phyloP scores from a whole-genome alignment of 176 grass and related monocot genomes.

The Otatea glauca region DNA sequence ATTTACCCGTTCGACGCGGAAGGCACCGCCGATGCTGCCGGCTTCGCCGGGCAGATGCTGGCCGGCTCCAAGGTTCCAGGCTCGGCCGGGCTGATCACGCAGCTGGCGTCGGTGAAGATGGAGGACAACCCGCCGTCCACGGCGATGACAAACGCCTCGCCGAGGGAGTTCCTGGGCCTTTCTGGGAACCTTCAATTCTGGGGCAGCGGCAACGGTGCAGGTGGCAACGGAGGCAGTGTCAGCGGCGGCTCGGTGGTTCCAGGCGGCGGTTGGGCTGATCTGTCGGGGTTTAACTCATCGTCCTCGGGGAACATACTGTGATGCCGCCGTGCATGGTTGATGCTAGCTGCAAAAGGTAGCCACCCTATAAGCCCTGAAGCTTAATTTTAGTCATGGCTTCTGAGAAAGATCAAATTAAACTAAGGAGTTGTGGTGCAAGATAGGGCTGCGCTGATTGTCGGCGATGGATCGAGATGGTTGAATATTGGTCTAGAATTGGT shows the following conservation, averaged over 20 bases:
- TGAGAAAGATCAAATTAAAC: conserved; percentile 37
- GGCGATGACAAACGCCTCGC: conserved; percentile 45
- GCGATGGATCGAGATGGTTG: conserved; percentile 21
- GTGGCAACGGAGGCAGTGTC: background rate
- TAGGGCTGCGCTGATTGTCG: conserved; percentile 22
- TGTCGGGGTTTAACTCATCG: conserved; percentile 74
- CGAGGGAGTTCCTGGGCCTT: conserved; percentile 64
- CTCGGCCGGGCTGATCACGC: conserved; percentile 60
- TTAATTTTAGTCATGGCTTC: conserved; percentile 83
- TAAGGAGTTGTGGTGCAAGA: conserved; percentile 53
- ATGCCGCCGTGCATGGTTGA: conserved; percentile 15
- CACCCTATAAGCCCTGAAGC: conserved; percentile 58
- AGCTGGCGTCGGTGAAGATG: conserved; percentile 81
- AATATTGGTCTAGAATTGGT: conserved; percentile 40
- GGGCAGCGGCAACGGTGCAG: conserved; percentile 41
- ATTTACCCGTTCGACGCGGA: conserved; percentile 66
- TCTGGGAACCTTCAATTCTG: conserved; percentile 73
- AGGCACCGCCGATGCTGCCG: conserved; percentile 37
- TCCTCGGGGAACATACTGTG: conserved; percentile 74
- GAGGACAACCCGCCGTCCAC: conserved; percentile 59
- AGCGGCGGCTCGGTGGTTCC: background rate
- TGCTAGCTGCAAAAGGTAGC: conserved; percentile 49
- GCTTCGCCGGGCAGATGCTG: conserved; percentile 50
- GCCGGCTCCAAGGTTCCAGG: conserved; percentile 55
- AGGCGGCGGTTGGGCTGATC: conserved; percentile 51